Evolutionary conservation across 2,329 filamentous ascomycete genomes (phyloP), one percentile per base, ranked within the genome.

Genomic region (Penicillium frequentans): DNA sequence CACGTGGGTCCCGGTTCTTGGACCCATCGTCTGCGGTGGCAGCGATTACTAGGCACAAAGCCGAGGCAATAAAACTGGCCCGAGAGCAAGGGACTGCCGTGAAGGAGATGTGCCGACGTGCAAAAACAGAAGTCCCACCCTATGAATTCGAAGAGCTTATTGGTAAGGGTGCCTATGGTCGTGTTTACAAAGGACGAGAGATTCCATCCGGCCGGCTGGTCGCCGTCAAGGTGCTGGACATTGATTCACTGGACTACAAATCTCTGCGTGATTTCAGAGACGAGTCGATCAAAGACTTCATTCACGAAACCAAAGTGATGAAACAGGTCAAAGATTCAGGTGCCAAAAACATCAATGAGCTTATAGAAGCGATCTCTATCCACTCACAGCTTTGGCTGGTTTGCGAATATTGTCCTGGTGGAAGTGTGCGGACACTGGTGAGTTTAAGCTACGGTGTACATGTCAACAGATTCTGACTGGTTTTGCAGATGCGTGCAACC

Each of bases 321-420:
- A 82, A 84, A 62, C 83, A 86, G 64, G 79, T 87, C 10, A 83
- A 85, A 66, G 84, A 87, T 62, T 82, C 82, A 56, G 83, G 81
- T 39, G 85, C 85, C 2, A 81, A 82, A 61, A 87, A 87, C 57
- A 82, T 88, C 64, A 88, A 88, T 59, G 80, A 84, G 58, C 80
- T 88, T 42, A 84, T 86, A 59, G 85, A 88, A 64, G 85, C 86
- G 0, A 82, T 86, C 45, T 81, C 84, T 3, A 81, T 87, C 23
- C 84, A 87, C 63, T 84, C 84, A 51, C 84, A 88, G 64, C 74
- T 88, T 23, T 88, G 86, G 86, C 81, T 88, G 60, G 80, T 88
- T 54, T 86, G 83, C 70, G 86, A 88, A 68, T 87, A 87, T 68
- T 86, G 84, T 60, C 85, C 85, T 26, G 86, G 86, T 62, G 86